phyloP scores from a whole-genome alignment of 768 basidiomycete species.

The Boletus eberwhitei region DNA sequence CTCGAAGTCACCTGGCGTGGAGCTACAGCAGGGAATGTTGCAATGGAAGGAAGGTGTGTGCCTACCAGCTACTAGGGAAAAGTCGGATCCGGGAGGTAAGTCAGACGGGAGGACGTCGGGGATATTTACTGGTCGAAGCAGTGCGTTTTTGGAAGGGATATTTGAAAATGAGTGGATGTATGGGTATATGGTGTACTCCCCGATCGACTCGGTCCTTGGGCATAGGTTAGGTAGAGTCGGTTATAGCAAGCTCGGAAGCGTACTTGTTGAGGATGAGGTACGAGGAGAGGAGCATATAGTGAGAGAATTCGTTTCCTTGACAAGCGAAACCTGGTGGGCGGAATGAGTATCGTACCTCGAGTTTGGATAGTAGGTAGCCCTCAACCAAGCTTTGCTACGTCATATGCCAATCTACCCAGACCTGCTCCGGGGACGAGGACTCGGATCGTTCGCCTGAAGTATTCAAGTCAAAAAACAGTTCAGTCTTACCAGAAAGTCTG shows the following conservation, averaged over 20 bases:
- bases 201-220: conserved; percentile 57
- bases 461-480: neutral
- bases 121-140: conserved; percentile 67
- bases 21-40: neutral
- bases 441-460: conserved; percentile 47
- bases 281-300: conserved; percentile 91
- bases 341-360: neutral
- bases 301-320: conserved; percentile 94
- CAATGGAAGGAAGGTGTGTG: neutral
- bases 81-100: conserved; percentile 60
- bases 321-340: conserved; percentile 69
- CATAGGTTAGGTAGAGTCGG: neutral
- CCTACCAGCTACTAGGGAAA: conserved; percentile 83
- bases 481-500: neutral
- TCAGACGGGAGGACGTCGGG: conserved; percentile 83
- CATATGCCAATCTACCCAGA: conserved; percentile 83
- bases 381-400: conserved; percentile 77
- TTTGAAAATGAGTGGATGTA: conserved; percentile 95
- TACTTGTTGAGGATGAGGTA: conserved; percentile 86
- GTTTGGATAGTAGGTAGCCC: neutral
- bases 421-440: conserved; percentile 92
- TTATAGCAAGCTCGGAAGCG: conserved; percentile 10
- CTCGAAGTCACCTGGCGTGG: conserved; percentile 75
- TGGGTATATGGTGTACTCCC: conserved; percentile 77
- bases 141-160: conserved; percentile 49